Evolutionary conservation across 371 early-diverging fungal genomes (phyloP), one percentile per base, ranked within the genome.

Genomic region (Apophysomyces elegans): DNA sequence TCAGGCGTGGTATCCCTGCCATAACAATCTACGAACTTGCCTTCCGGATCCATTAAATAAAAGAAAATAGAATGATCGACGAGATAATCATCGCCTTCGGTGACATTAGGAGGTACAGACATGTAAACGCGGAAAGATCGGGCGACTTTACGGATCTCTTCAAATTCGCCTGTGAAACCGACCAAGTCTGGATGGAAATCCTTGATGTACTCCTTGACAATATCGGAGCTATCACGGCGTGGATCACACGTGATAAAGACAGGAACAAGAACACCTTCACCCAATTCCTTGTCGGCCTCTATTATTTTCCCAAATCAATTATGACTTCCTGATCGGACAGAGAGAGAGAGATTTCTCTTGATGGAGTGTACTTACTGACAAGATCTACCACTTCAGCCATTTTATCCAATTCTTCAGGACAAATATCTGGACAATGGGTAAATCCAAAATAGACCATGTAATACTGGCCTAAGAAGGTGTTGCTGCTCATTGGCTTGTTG

Each of bases 21-120:
- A 72, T 92, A 98, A 56, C 93, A 93, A 39, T 95, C 93, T 16
- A 95, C 85, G 75, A 96, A 98, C 67, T 88, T 78, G 61, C 98
- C 98, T 45, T 94, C 86, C 11, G 95, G 97, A 65, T 92, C 94
- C 90, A 99, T 93, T 35, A 99, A 80, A 71, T 97, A 99, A 67
- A 97, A 95, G 83, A 97, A 99, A 74, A 98, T 98, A 47, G 96
- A 95, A 76, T 99, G 99, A 68, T 99, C 99, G 7, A 99, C 98
- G 39, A 99, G 74, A 67, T 99, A 99, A 69, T 99, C 98, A 61
- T 93, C 91, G 14, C 91, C 94, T 41, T 90, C 91, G 21, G 88
- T 86, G 47, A 94, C 93, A 46, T 91, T 86, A 21, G 97, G 96
- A 41, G 97, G 86, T 77, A 91, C 86, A 65, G 86, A 83, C 59